phyloP scores from a whole-genome alignment of 306 rosid genomes.

The Dicorynia guianensis region DNA sequence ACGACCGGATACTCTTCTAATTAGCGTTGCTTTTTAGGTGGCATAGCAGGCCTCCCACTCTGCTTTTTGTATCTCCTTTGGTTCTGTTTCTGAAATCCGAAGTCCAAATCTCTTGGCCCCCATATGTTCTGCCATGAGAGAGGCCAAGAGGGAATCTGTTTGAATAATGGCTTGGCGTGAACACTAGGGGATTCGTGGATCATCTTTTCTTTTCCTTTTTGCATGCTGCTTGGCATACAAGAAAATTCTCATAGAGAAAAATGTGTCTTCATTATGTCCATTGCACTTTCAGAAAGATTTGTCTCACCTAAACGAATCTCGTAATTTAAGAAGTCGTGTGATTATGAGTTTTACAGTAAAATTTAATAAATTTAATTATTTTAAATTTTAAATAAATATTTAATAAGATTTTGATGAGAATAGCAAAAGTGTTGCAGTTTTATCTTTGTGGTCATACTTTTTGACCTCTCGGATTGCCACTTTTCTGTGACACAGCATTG shows the following conservation, averaged over 20 bases:
- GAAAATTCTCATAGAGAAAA: constrained; percentile 28
- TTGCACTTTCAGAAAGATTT: constrained; percentile 30
- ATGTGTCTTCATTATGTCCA: constrained; percentile 36
- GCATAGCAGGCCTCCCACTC: constrained; percentile 46
- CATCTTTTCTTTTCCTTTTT: constrained; percentile 24
- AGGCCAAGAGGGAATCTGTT: constrained; percentile 45
- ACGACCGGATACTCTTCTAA: constrained; percentile 53
- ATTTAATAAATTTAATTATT: no score
- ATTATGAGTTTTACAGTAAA: no score
- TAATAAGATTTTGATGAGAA: no score
- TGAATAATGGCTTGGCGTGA: constrained; percentile 52
- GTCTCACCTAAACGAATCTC: no score
- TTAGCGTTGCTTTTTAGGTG: constrained; percentile 71
- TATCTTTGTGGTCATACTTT: constrained; percentile 29
- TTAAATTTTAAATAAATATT: no score
- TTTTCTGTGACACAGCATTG: neutral
- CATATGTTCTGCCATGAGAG: constrained; percentile 27
- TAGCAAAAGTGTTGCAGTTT: no score
- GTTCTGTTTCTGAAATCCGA: constrained; percentile 47
- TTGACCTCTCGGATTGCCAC: constrained; percentile 25
- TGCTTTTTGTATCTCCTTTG: constrained; percentile 46
- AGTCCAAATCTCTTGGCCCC: constrained; percentile 35
- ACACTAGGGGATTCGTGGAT: constrained; percentile 27
- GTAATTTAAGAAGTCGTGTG: no score
- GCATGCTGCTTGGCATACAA: constrained; percentile 10